phyloP scores from a whole-genome alignment of 495 filamentous ascomycete genomes.

The Neurospora sp. region DNA sequence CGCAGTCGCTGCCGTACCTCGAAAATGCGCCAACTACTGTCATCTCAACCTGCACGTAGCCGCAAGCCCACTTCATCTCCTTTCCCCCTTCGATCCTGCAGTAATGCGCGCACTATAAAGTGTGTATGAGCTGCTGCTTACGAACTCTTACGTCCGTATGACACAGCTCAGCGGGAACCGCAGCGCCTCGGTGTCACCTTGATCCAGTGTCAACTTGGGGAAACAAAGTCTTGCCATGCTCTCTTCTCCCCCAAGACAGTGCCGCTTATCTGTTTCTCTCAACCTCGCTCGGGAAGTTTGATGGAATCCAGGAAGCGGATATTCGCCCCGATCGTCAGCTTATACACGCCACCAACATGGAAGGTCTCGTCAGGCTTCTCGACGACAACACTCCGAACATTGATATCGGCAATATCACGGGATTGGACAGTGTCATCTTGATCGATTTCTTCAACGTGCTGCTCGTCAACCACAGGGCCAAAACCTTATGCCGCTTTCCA shows the following conservation, averaged over 20 bases:
- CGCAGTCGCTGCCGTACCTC: background rate
- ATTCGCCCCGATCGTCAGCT: background rate
- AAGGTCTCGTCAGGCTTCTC: background rate
- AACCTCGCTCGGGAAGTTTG: background rate
- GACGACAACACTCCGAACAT: background rate
- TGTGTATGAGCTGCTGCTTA: conserved; percentile 1
- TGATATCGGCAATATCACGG: background rate
- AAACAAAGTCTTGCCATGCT: background rate
- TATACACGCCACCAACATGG: background rate
- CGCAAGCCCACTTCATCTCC: conserved; percentile 21
- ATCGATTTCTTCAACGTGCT: background rate
- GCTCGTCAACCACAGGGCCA: background rate
- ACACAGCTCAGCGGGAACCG: background rate
- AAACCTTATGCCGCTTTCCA: background rate
- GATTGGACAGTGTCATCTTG: background rate
- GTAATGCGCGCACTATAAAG: conserved; percentile 14
- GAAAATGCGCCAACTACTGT: background rate
- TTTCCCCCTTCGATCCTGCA: conserved; percentile 25
- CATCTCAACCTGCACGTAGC: conserved; percentile 13
- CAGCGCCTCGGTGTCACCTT: conserved; percentile 7
- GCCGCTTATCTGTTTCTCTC: background rate
- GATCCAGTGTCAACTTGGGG: background rate
- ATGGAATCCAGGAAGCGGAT: background rate
- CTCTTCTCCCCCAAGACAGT: background rate
- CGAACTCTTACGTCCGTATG: conserved; percentile 24